Evolutionary conservation across 352 stramenopile species (phyloP).

Genomic region (Pythium brachiatum): DNA sequence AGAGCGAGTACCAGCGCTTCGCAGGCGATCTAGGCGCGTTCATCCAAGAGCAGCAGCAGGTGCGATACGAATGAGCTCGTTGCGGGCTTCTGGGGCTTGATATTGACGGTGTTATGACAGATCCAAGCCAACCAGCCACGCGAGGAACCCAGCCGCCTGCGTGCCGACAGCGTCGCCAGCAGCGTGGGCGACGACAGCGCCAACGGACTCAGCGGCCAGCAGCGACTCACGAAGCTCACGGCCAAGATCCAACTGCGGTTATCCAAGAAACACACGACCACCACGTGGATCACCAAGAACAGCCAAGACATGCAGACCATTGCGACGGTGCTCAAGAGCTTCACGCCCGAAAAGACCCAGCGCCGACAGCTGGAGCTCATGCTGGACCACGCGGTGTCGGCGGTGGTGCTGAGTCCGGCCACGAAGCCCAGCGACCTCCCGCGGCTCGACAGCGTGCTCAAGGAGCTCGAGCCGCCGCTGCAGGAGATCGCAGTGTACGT

Average conservation of each 20-base stretch:
- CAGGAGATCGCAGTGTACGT: constrained; percentile 56
- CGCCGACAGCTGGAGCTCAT: constrained; percentile 60
- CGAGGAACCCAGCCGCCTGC: constrained; percentile 15
- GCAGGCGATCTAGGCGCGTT: constrained; percentile 44
- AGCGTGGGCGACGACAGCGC: constrained; percentile 15
- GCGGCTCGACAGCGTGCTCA: constrained; percentile 41
- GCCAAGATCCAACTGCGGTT: constrained; percentile 60
- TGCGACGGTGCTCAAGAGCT: constrained; percentile 32
- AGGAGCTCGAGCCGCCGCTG: constrained; percentile 34
- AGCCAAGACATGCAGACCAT: constrained; percentile 47
- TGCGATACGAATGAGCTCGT: neutral
- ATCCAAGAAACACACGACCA: constrained; percentile 52
- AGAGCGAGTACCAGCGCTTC: constrained; percentile 52
- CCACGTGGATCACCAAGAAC: constrained; percentile 65
- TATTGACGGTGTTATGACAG: constrained; percentile 15
- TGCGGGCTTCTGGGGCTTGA: neutral
- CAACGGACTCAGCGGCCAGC: constrained; percentile 4
- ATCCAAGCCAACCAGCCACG: constrained; percentile 33
- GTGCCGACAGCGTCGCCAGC: constrained; percentile 30
- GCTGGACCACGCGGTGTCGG: constrained; percentile 68
- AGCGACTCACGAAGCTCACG: constrained; percentile 45
- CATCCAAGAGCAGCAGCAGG: constrained; percentile 56
- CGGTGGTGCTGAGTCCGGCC: constrained; percentile 49
- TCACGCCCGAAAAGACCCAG: constrained; percentile 36
- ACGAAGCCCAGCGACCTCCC: constrained; percentile 22